Base-by-base conservation (phyloP, 345 rosid genomes). In the Eucalyptus sp. region DNA sequence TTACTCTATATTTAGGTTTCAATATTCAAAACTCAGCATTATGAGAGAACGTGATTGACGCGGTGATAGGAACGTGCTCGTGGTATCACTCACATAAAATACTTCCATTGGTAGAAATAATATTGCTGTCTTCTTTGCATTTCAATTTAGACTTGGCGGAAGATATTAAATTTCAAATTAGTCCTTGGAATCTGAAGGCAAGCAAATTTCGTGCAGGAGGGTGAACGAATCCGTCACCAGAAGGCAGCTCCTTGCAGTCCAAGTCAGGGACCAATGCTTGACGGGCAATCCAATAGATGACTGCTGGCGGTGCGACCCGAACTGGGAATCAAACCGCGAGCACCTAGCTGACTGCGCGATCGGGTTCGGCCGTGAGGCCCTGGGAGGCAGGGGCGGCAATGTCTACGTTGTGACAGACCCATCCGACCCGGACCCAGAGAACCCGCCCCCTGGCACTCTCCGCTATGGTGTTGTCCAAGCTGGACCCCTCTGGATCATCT, bases 401-500 rank as follows among this genome's bases (percentile, higher is more conserved):
- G 7, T 86, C 25, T 90, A 90, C 20, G 41, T 83, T 7, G 89
- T 90, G 10, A 85, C 86, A 1, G 71, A 44, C 52, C 52, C 91
- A 13, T 86, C 91, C 5, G 91, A 90, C 51, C 49, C 88, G 15
- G 89, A 90, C 86, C 86, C 91, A 1, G 87, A 22, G 13, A 86
- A 86, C 79, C 91, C 91, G 2, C 68, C 68, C 52, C 89, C 91
- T 4, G 91, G 91, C 80, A 90, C 89, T 8, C 89, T 90, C 76
- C 89, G 91, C 14, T 88, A 88, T 7, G 91, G 89, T 25, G 89
- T 88, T 29, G 58, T 88, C 89, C 91, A 88, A 71, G 50, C 86
- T 48, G 88, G 88, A 56, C 89, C 91, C 79, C 89, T 90, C 86
- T 90, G 91, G 91, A 90, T 88, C 62, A 50, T 88, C 50, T 90